phyloP scores from a whole-genome alignment of 192 early-diverging fungal species.

The Backusella macrospora region DNA sequence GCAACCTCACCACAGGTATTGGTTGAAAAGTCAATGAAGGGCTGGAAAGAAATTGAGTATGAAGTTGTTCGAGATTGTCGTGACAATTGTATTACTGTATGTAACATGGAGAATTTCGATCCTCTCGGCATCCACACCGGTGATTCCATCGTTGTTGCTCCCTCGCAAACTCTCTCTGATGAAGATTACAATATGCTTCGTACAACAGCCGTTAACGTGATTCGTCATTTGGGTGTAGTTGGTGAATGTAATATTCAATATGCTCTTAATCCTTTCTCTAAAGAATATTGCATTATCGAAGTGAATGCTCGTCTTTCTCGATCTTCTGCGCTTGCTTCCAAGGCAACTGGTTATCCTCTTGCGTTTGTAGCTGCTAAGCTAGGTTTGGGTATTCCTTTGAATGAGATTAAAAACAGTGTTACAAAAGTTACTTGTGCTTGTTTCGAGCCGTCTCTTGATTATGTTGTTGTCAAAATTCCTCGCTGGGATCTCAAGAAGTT shows the following conservation, averaged over 20 bases:
- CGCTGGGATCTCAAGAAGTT: conserved; percentile 98
- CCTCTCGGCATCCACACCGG: conserved; percentile 99
- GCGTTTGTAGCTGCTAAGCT: conserved; percentile 99
- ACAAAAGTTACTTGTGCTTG: conserved; percentile 96
- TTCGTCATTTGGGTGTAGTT: conserved; percentile 96
- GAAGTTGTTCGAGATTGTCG: conserved; percentile 95
- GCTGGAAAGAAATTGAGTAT: conserved; percentile 99
- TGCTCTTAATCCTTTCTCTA: conserved; percentile 90
- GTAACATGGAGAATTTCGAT: conserved; percentile 99
- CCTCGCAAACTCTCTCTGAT: conserved; percentile 95
- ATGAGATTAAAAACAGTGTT: conserved; percentile 92
- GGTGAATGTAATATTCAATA: conserved; percentile 99
- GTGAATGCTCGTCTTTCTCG: conserved; percentile 96
- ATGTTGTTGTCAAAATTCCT: conserved; percentile 83
- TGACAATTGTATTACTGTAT: conserved; percentile 99
- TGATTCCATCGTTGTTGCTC: conserved; percentile 98
- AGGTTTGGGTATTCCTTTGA: conserved; percentile 89
- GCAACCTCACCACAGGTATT: conserved; percentile 92
- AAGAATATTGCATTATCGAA: conserved; percentile 98
- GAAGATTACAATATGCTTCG: conserved; percentile 99
- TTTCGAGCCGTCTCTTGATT: conserved; percentile 97
- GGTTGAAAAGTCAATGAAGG: conserved; percentile 97
- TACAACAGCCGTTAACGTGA: conserved; percentile 93
- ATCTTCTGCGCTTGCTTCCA: conserved; percentile 89
- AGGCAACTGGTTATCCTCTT: conserved; percentile 97